phyloP scores from a whole-genome alignment of 129 eudicot genomes.

The Dittrichia graveolens region DNA sequence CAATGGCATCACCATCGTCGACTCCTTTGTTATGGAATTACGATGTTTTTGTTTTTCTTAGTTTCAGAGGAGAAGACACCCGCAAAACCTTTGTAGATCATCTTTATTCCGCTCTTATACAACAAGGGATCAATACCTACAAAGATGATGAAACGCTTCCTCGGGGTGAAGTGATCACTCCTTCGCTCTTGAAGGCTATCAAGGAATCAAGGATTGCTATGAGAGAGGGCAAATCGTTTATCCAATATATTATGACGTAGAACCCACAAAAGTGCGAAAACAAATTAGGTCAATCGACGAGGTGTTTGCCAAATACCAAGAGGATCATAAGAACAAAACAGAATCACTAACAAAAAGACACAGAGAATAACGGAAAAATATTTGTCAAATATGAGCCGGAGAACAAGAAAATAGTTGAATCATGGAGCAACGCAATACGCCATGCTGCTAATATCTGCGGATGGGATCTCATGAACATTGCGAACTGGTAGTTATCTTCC shows the following conservation, averaged over 20 bases:
- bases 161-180: neutral
- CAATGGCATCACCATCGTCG: neutral
- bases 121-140: neutral
- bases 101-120: neutral
- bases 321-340: neutral
- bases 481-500: neutral
- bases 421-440: neutral
- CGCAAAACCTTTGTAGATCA: conserved; percentile 2
- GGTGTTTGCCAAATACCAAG: neutral
- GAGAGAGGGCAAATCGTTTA: neutral
- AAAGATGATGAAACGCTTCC: neutral
- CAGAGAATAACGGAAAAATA: too few relatives aligned
- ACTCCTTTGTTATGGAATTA: neutral
- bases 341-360: too few relatives aligned
- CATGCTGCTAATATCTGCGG: neutral
- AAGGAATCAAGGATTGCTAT: neutral
- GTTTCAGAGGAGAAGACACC: conserved; percentile 1
- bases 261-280: neutral
- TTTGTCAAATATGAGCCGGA: too few relatives aligned
- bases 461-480: neutral
- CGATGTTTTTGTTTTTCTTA: neutral
- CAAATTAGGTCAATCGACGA: neutral
- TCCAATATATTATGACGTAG: neutral
- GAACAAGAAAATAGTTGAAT: neutral
- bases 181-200: neutral